Conservation (phyloP, 257 asterid species). For the Salvia rosmarinus region DNA sequence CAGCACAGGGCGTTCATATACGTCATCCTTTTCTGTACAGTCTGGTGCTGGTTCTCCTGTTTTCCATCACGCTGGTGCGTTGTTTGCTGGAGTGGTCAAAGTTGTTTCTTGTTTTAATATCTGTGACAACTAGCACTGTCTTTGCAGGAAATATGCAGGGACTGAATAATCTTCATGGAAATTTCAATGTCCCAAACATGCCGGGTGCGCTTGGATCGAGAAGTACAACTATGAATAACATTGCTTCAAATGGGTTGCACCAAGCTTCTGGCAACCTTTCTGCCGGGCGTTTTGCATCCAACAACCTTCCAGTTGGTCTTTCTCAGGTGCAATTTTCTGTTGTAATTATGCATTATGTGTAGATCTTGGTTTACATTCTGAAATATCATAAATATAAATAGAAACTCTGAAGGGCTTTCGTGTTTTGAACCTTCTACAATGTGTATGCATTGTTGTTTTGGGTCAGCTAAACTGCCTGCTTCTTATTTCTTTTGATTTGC, state of each 20-base stretch:
- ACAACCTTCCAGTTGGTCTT: constrained; percentile 78
- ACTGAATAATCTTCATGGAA: constrained; percentile 86
- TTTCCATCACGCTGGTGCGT: constrained; percentile 81
- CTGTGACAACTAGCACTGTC: constrained; percentile 32
- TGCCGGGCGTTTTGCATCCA: constrained; percentile 87
- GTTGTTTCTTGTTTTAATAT: constrained; percentile 16
- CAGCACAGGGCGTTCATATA: constrained; percentile 76
- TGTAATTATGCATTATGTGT: constrained; percentile 31
- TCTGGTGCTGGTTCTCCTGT: constrained; percentile 91
- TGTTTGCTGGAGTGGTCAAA: constrained; percentile 35
- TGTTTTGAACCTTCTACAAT: constrained; percentile 29
- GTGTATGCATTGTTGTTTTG: constrained; percentile 27
- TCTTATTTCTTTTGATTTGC: constrained; percentile 38
- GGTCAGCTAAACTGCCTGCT: constrained; percentile 24
- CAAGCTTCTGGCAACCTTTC: constrained; percentile 80
- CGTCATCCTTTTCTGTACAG: constrained; percentile 87
- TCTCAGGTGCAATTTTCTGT: constrained; percentile 67
- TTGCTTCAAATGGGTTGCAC: constrained; percentile 88
- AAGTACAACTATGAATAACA: constrained; percentile 71
- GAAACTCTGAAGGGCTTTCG: constrained; percentile 20
- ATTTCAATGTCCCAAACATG: constrained; percentile 81
- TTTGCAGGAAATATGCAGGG: constrained; percentile 89
- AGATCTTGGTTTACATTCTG: constrained; percentile 9
- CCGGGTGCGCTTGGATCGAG: constrained; percentile 93
- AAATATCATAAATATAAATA: constrained; percentile 8